Conservation (phyloP, 108 stramenopile species). For the Tribonema minus region DNA sequence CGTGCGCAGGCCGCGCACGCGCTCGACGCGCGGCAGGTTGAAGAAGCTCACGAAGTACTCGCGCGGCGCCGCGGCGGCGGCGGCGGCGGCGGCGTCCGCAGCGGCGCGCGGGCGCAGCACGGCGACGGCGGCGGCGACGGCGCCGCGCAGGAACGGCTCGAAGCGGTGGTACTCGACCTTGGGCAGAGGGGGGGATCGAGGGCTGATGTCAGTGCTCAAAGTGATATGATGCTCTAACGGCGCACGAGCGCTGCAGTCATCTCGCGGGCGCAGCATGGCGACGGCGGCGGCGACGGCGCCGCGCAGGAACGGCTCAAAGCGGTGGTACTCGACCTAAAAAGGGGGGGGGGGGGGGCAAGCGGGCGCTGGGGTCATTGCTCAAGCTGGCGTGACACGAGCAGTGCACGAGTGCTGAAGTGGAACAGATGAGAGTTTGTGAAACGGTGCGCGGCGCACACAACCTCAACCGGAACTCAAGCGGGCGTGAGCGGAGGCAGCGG, state of each 20-base stretch:
- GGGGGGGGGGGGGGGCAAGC: no score
- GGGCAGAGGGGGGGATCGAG: no score
- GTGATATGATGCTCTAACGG: no score
- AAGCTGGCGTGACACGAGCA: no score
- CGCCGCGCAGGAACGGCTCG: slow-evolving; percentile 32
- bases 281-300: slow-evolving; percentile 26
- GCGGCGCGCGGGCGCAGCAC: slow-evolving; percentile 21
- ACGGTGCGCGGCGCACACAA: no score
- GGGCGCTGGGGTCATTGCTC: no score
- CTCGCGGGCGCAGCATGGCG: slow-evolving; percentile 17
- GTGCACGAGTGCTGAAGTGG: no score
- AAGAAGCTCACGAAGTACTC: slow-evolving; percentile 39
- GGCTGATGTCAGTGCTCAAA: no score
- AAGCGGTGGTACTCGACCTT: slow-evolving; percentile 33
- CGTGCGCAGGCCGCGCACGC: slow-evolving; percentile 21
- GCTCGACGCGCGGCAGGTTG: slow-evolving; percentile 34
- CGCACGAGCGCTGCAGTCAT: no score
- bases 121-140: slow-evolving; percentile 22
- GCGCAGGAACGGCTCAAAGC: slow-evolving; percentile 40
- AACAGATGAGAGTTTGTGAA: no score
- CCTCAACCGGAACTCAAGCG: no score
- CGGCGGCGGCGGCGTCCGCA: background rate
- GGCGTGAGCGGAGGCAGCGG: no score
- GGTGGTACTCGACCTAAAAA: slow-evolving; percentile 27
- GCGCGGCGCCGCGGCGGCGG: slow-evolving; percentile 14